Evolutionary conservation across 139 green algal genomes (phyloP).

Genomic region (Chlorella vulgaris): DNA sequence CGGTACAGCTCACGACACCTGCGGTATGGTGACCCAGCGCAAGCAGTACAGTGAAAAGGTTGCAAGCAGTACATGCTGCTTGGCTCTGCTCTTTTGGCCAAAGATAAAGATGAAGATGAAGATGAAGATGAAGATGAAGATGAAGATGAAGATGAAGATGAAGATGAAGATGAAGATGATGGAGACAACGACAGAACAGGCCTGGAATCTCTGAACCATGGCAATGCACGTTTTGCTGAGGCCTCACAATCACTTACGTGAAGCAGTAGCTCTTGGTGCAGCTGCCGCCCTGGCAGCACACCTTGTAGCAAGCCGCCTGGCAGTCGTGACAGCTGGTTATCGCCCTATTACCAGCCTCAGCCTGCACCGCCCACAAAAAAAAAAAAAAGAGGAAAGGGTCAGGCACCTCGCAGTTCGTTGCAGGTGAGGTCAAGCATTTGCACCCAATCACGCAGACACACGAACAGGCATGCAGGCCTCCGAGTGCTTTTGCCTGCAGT

Average conservation of each 20-base stretch:
- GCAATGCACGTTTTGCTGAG: not conserved
- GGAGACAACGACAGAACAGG: not conserved
- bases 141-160: not conserved
- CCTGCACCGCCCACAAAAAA: not conserved
- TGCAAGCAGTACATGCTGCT: not conserved
- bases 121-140: not conserved
- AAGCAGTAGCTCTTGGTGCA: constrained; percentile 13
- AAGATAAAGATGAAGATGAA: not conserved
- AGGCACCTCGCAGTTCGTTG: not conserved
- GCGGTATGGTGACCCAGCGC: not conserved
- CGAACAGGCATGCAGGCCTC: too few species aligned
- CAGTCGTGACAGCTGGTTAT: constrained; percentile 26
- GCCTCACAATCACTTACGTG: constrained; percentile 24
- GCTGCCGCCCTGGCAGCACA: not conserved
- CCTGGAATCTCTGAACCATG: not conserved
- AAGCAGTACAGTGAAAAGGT: not conserved
- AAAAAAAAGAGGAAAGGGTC: not conserved
- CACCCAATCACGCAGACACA: too few species aligned
- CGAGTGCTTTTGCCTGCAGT: too few species aligned
- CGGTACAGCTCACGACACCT: constrained; percentile 26
- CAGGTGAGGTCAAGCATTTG: too few species aligned
- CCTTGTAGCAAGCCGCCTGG: not conserved
- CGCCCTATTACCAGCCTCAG: not conserved
- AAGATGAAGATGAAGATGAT: not conserved
- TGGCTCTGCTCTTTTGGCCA: too few species aligned